Percentiles rank a stretch among this genome's conserved stretches.
Conservation (phyloP, 202 grass and related monocot species). For the Bolboschoenoplectus hybrid region DNA sequence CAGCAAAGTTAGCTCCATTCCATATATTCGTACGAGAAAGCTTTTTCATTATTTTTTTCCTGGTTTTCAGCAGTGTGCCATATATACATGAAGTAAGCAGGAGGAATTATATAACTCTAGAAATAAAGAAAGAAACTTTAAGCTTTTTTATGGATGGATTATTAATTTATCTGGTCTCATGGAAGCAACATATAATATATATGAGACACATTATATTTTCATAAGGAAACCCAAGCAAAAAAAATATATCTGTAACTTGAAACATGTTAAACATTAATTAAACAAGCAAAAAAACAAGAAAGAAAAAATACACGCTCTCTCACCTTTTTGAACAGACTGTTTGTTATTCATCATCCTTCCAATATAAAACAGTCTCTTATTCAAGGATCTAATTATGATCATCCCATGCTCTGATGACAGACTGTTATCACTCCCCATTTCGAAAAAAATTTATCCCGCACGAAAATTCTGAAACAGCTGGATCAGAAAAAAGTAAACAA, state of each 20-base stretch:
- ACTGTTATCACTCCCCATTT: neutral
- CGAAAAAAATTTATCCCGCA: neutral
- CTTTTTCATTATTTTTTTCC: neutral
- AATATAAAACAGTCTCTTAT: neutral
- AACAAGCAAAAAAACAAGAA: neutral
- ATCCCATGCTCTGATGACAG: neutral
- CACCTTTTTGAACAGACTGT: too few relatives aligned
- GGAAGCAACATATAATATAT: neutral
- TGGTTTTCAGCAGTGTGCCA: slow-evolving; percentile 16
- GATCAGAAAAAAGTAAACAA: neutral
- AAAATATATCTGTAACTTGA: neutral
- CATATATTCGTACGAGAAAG: neutral
- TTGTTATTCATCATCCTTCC: too few relatives aligned
- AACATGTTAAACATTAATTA: neutral
- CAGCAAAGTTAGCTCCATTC: neutral
- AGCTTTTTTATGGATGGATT: neutral
- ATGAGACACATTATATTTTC: neutral
- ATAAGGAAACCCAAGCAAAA: neutral
- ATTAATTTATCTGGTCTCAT: neutral
- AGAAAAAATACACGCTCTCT: too few relatives aligned
- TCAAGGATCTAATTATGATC: neutral
- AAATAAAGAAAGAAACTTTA: too few relatives aligned
- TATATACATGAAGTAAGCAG: neutral
- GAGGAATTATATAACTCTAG: neutral
- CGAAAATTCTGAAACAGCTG: neutral